These are phyloP conservation scores for Cyclotella atomus DNA, from an alignment of 108 stramenopile species.

Conservation along the genomic window DNA sequence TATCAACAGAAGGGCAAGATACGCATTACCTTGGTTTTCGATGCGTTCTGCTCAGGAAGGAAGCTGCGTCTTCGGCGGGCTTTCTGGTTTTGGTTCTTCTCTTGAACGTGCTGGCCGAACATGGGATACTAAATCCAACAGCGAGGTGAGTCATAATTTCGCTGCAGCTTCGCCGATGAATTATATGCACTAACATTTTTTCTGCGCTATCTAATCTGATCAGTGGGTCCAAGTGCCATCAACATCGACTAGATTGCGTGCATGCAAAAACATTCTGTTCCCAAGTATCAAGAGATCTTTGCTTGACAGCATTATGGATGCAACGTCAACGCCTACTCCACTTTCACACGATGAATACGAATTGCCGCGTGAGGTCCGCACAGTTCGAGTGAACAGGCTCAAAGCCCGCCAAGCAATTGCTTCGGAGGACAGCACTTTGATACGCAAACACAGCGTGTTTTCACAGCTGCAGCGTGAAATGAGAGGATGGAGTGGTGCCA, in stretches of 20 bases:
- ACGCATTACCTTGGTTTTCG: conserved; percentile 78
- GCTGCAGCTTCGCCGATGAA: too few relatives aligned
- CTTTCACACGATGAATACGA: conserved; percentile 97
- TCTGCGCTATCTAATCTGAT: too few relatives aligned
- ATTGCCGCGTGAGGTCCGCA: conserved; percentile 91
- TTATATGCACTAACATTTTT: too few relatives aligned
- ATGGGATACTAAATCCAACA: conserved; percentile 38
- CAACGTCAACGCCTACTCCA: conserved; percentile 92
- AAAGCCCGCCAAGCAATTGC: conserved; percentile 76
- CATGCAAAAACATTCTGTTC: conserved; percentile 65
- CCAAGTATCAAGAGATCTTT: conserved; percentile 73
- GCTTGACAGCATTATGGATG: conserved; percentile 75
- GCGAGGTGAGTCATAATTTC: conserved; percentile 18
- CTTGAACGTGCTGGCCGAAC: conserved; percentile 71
- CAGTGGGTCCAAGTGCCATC: conserved; percentile 71
- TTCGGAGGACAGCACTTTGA: conserved; percentile 41
- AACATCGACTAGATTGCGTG: conserved; percentile 59
- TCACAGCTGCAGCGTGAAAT: conserved; percentile 93
- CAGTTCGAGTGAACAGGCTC: conserved; percentile 90
- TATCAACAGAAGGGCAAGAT: conserved; percentile 72
- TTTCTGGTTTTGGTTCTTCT: conserved; percentile 81
- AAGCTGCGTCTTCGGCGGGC: conserved; percentile 76
- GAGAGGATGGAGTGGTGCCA: conserved; percentile 86
- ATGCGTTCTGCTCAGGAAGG: conserved; percentile 84
- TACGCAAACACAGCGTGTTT: conserved; percentile 89